Conservation (phyloP, 2,329 filamentous ascomycete genomes). For the Paraconiothyrium sp. region DNA sequence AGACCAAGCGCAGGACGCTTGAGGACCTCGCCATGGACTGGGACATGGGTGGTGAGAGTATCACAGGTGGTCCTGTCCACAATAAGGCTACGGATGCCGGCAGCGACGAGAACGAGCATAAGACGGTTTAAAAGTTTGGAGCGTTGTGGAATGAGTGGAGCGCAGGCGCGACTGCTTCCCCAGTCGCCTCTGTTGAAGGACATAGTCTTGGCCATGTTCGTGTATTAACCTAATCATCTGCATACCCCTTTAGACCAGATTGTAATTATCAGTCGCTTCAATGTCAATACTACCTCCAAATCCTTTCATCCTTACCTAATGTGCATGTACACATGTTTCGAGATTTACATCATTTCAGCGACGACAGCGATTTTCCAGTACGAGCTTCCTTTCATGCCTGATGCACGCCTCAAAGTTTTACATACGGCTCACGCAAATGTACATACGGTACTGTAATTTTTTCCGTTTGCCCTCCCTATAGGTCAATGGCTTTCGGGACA, state of each 20-base stretch:
- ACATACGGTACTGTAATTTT: no score
- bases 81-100: slow-evolving; percentile 31
- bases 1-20: slow-evolving; percentile 79
- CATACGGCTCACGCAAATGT: no score
- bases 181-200: neutral
- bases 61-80: slow-evolving; percentile 35
- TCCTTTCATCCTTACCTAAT: no score
- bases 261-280: slow-evolving; percentile 8
- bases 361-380: no score
- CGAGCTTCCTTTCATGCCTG: no score
- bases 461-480: no score
- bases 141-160: neutral
- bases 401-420: no score
- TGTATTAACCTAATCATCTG: neutral
- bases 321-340: no score
- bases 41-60: slow-evolving; percentile 47
- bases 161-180: slow-evolving; percentile 2
- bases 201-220: neutral
- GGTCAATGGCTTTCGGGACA: no score
- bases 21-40: slow-evolving; percentile 68
- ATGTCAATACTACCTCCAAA: neutral
- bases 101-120: slow-evolving; percentile 29
- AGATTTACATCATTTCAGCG: no score
- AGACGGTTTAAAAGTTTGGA: neutral
- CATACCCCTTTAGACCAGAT: slow-evolving; percentile 11